phyloP scores from a whole-genome alignment of 192 early-diverging fungal species.

The Linnemannia zychae region DNA sequence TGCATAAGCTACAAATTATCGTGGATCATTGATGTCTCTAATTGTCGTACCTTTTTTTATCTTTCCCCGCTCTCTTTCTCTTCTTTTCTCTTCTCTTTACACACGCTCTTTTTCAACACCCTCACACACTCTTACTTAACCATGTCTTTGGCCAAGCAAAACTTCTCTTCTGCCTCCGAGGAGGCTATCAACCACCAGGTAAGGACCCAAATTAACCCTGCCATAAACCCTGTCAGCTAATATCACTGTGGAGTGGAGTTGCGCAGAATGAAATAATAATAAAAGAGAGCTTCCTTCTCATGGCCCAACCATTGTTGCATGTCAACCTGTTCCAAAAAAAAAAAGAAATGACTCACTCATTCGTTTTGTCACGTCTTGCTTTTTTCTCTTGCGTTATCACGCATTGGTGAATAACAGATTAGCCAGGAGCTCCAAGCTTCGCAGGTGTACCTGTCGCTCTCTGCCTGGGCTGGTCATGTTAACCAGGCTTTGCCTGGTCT shows the following conservation, averaged over 20 bases:
- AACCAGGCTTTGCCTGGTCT: slow-evolving; percentile 65
- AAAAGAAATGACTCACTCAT: neutral
- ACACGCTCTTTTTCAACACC: neutral
- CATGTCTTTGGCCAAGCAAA: slow-evolving; percentile 69
- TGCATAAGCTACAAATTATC: too few species aligned
- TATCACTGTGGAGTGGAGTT: neutral
- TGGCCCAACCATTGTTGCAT: neutral
- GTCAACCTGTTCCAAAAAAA: neutral
- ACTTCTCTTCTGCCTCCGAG: slow-evolving; percentile 63
- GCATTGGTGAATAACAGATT: slow-evolving; percentile 39
- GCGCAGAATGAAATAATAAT: slow-evolving; percentile 2
- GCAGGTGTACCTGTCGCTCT: slow-evolving; percentile 67
- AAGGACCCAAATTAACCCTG: neutral
- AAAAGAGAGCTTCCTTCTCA: neutral
- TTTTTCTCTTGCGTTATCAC: neutral
- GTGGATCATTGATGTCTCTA: too few species aligned
- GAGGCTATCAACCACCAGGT: slow-evolving; percentile 68
- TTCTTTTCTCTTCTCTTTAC: neutral
- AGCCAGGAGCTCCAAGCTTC: slow-evolving; percentile 71
- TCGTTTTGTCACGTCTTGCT: neutral
- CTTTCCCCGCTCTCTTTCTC: slow-evolving; percentile 1
- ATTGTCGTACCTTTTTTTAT: neutral
- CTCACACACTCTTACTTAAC: neutral
- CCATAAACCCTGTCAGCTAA: neutral
- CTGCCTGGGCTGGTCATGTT: slow-evolving; percentile 64